Evolutionary conservation across 805 yeast species (phyloP), one percentile per base, ranked within the genome.

Genomic region (Lipomyces orientalis): DNA sequence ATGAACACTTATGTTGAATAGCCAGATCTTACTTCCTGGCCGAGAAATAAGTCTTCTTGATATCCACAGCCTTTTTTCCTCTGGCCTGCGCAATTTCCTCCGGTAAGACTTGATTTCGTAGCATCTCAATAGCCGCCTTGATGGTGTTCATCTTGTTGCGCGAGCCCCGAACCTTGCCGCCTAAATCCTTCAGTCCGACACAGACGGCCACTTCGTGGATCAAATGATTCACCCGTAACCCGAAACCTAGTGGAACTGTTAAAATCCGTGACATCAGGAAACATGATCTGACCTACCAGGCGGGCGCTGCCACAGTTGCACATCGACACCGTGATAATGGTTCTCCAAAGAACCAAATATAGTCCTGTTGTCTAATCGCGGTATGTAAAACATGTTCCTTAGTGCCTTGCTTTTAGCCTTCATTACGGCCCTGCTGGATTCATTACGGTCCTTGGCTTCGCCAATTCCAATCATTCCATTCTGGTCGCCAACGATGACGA

Each of bases 381-480:
- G 97, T 62, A 95, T 85, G 73, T 87, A 87, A 54, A 85, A 84
- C 76, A 95, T 82, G 78, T 92, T 91, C 79, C 92, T 91, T 64
- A 93, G 90, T 1, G 98, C 98, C 75, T 90, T 89, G 97, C 97
- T 91, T 78, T 89, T 92, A 4, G 98, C 97, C 77, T 91, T 90
- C 54, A 85, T 81, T 43, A 89, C 84, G 1, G 98, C 97, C 64
- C 85, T 84, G 61, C 89, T 81, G 81, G 89, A 85, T 67, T 89
- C 91, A 64, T 86, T 88, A 73, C 92, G 83, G 69, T 95, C 94
- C 76, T 91, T 91, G 70, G 98, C 99, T 79, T 93, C 97, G 60
- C 98, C 99, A 60, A 93, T 82, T 49, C 98, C 98, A 67, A 95
- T 83, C 89, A 92, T 90, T 71, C 99, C 99, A 71, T 91, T 90